phyloP scores from a whole-genome alignment of 2,329 filamentous ascomycete genomes.

The Fusarium lateritium region DNA sequence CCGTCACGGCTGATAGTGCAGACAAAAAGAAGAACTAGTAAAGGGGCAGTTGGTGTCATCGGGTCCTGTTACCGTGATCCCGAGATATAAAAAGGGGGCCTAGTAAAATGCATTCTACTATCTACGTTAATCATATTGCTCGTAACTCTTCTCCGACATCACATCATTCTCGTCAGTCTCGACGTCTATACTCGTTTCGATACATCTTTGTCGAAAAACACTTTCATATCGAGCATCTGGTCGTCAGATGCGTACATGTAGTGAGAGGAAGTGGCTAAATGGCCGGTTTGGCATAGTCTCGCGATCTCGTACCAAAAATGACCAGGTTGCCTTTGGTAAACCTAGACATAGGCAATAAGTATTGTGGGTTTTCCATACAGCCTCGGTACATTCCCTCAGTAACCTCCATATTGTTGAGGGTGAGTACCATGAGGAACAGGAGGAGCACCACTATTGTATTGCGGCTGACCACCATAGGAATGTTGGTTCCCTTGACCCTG shows the following conservation, averaged over 20 bases:
- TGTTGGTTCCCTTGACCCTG: constrained; percentile 50
- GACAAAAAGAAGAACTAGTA: constrained; percentile 58
- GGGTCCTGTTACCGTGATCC: constrained; percentile 28
- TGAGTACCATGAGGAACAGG: constrained; percentile 54
- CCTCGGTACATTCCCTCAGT: constrained; percentile 33
- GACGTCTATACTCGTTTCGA: constrained; percentile 34
- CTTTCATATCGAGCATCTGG: constrained; percentile 28
- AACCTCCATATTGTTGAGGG: constrained; percentile 48
- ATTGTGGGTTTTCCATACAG: constrained; percentile 12
- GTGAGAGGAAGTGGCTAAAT: constrained; percentile 32
- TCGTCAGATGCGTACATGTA: constrained; percentile 17
- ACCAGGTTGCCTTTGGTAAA: constrained; percentile 10
- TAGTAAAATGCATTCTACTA: constrained; percentile 49
- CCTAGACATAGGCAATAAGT: constrained; percentile 13
- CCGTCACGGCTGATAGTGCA: constrained; percentile 41
- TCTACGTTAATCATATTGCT: constrained; percentile 49
- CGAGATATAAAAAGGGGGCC: constrained; percentile 31
- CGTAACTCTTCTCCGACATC: constrained; percentile 38
- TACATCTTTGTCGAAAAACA: constrained; percentile 23
- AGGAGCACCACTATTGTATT: constrained; percentile 48
- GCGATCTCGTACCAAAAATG: constrained; percentile 27
- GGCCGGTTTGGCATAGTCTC: constrained; percentile 27
- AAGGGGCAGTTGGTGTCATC: constrained; percentile 25
- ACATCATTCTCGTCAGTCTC: constrained; percentile 33
- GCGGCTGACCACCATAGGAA: constrained; percentile 49